phyloP scores from a whole-genome alignment of 1,139 yeast genomes.

The Arxiozyma heterogenica region DNA sequence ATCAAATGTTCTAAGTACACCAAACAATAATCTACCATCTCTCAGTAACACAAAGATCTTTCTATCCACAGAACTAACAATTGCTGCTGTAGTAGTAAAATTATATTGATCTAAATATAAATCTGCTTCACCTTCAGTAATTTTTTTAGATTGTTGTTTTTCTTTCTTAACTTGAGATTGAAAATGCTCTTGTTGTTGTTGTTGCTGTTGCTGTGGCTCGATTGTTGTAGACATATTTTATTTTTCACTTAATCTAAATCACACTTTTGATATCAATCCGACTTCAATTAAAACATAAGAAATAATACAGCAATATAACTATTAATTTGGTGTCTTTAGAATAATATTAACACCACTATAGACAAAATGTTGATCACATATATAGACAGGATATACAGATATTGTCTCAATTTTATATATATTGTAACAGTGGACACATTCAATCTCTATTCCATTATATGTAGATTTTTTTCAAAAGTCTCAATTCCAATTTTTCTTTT shows the following conservation, averaged over 20 bases:
- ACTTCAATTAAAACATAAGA: background rate
- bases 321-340: no score
- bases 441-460: background rate
- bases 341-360: no score
- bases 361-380: no score
- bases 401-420: background rate
- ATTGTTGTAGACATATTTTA: background rate
- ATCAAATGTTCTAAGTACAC: slow-evolving; percentile 89
- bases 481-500: background rate
- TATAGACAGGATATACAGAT: no score
- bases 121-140: slow-evolving; percentile 35
- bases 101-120: slow-evolving; percentile 52
- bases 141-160: slow-evolving; percentile 13
- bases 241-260: background rate
- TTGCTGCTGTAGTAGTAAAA: slow-evolving; percentile 94
- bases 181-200: slow-evolving; percentile 2
- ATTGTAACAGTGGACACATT: background rate
- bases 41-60: slow-evolving; percentile 65
- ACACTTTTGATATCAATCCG: background rate
- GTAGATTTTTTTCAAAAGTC: background rate
- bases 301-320: background rate
- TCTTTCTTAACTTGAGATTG: slow-evolving; percentile 2
- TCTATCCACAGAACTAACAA: slow-evolving; percentile 88
- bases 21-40: slow-evolving; percentile 84
- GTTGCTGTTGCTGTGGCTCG: slow-evolving; percentile 3